These are phyloP conservation scores for Corymbia citriodora DNA, from an alignment of 441 rosid genomes.

Conservation along the genomic window DNA sequence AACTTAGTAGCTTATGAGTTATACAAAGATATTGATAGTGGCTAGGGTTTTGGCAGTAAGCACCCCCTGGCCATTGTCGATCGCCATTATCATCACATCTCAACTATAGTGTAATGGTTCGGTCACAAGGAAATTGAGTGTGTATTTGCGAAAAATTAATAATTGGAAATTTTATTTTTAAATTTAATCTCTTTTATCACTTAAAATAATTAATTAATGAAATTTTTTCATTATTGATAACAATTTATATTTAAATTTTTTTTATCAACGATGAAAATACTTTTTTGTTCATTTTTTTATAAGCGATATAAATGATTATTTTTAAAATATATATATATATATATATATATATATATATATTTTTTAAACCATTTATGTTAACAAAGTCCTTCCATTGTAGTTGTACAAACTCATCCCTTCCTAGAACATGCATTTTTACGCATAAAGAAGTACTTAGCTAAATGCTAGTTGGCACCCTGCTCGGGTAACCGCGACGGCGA, in stretches of 20 bases:
- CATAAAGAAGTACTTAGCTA: neutral
- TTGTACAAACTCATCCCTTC: neutral
- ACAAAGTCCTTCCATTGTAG: neutral
- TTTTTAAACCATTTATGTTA: accelerated
- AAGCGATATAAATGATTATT: accelerated
- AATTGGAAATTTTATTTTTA: accelerated
- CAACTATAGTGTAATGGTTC: neutral
- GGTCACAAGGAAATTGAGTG: neutral
- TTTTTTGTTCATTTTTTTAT: too few species aligned
- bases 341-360: too few species aligned
- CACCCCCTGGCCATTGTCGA: neutral
- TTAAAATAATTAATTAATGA: too few species aligned
- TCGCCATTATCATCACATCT: neutral
- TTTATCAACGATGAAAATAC: neutral
- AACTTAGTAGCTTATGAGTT: neutral
- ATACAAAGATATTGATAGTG: neutral
- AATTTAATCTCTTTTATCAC: neutral
- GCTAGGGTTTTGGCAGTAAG: neutral
- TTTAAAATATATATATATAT: too few species aligned
- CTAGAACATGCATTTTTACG: neutral
- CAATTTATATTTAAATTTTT: too few species aligned
- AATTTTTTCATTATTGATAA: too few species aligned
- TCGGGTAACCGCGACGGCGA: neutral
- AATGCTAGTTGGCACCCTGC: neutral
- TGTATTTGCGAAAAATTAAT: too few species aligned